Evolutionary conservation across 352 stramenopile species (phyloP), one percentile per base, ranked within the genome.

Genomic region (Phytophthora pisi): DNA sequence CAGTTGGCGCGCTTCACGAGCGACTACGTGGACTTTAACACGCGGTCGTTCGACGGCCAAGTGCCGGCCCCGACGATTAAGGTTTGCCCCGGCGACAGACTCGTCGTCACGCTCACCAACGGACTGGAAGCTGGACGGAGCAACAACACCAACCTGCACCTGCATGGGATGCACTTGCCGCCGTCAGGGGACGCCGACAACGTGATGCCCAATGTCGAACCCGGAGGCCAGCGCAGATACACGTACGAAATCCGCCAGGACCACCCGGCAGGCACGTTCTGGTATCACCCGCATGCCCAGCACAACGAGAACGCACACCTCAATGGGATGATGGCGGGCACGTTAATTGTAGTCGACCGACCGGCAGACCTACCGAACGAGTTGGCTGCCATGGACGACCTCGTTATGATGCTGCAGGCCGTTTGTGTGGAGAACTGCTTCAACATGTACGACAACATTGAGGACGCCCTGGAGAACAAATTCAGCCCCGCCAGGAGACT

Each of bases 271-370:
- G 86, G 86, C 11, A 92, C 86, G 50, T 94, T 91, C 58, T 94
- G 86, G 86, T 94, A 94, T 59, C 86, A 94, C 57, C 82, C 86
- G 15, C 86, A 94, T 66, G 68, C 76, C 34, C 82, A 91, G 53
- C 84, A 84, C n/a, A 77, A 91, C 53, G 73, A 90, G 28, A 94
- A 94, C 57, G 83, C 86, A 26, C 86, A 94, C 57, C 64, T 94
- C 3, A 81, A 81, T 30, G 86, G 86, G 11, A 79, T 94, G 66
- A 89, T 94, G 82, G 84, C 86, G 47, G 86, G 86, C 1, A 66
- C 78, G 24, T 61, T 94, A 7, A 75, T 92, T 51, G 78, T 94
- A 10, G 78, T 73, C 2, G 86, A 94, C 57, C 82, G 84, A 23
- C 77, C 79, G 2, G 64, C 66, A 34, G 77, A 91, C 66, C 79